Evolutionary conservation across 2,329 filamentous ascomycete genomes (phyloP).

Genomic region (Xylariomycetidae sp.): DNA sequence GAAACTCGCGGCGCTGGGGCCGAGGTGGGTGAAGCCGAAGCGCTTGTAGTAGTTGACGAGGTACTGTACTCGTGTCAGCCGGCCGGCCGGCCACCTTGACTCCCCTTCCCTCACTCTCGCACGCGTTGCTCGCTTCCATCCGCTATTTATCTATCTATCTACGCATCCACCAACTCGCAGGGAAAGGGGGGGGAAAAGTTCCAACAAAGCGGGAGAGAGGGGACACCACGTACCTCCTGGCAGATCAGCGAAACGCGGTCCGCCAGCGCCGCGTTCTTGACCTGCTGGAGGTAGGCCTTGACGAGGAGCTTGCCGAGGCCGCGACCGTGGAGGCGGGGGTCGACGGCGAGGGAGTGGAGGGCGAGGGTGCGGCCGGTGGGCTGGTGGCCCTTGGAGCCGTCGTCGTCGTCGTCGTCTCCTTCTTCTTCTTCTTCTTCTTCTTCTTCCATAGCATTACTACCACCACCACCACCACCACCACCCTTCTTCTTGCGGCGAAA

Average conservation of each 20-base stretch:
- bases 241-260: conserved; percentile 72
- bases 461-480: not conserved
- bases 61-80: conserved; percentile 42
- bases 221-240: conserved; percentile 51
- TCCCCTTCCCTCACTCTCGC: too few relatives aligned
- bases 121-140: too few relatives aligned
- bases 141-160: too few relatives aligned
- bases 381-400: conserved; percentile 61
- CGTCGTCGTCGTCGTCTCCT: too few relatives aligned
- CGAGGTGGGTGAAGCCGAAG: conserved; percentile 65
- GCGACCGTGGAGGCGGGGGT: conserved; percentile 66
- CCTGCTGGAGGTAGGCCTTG: conserved; percentile 70
- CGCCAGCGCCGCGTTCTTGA: conserved; percentile 63
- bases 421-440: too few relatives aligned
- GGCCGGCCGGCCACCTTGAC: too few relatives aligned
- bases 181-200: too few relatives aligned
- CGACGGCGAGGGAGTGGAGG: conserved; percentile 75
- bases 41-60: conserved; percentile 69
- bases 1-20: conserved; percentile 64
- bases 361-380: conserved; percentile 69
- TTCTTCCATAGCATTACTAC: not conserved
- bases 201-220: conserved; percentile 1
- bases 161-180: too few relatives aligned
- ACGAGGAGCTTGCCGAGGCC: conserved; percentile 70
- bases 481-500: conserved; percentile 30